Base-by-base conservation (phyloP, 768 basidiomycete species). In the Leucocoprinus leucothites region DNA sequence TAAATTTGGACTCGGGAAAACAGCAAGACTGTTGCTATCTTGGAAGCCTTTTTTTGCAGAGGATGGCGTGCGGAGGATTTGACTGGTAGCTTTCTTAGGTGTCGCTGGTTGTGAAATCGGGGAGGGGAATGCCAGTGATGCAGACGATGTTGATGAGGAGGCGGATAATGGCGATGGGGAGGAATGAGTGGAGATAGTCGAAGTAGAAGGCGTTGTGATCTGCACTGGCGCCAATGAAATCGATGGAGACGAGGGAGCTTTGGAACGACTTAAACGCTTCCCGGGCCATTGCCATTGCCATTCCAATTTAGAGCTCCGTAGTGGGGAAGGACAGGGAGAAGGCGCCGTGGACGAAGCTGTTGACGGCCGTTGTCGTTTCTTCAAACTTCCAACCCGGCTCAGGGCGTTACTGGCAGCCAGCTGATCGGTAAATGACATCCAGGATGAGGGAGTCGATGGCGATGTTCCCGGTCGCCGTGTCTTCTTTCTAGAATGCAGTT, bases 221-320 rank as follows among this genome's bases (percentile, higher is more conserved):
- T 31, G 31, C 28, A 21, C 16, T 9, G 31, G 13, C 13, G 43
- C 22, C 2, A 24, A 36, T 11, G 31, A 31, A 5, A 31, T 31
- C 14, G 19, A 9, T 3, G 51, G 22, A 0, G 51, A 45, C 18
- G 54, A 34, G 1, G 53, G 16, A 11, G 40, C 7, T 19, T 34
- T 48, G 14, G 38, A 42, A 2, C 41, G 26, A 25, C 54, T 56
- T 35, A 56, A 25, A 14, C 54, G 54, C 25, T 35, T 56, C 14
- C 45, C 28, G 14, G 38, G 38, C 54, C 54, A 56, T 18, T 49
- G 54, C 25, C 36, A 48, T 11, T 38, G 46, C 54, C 54, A 49
- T 2, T 56, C 54, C 28, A 56, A 35, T 31, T 49, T 56, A 22
- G 54, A 48, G 11, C 28, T 24, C 8, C 47, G 38, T 18, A 16